These are phyloP conservation scores for Pseudogymnoascus destructans DNA, from an alignment of 2,329 filamentous ascomycete species.

Conservation along the genomic window DNA sequence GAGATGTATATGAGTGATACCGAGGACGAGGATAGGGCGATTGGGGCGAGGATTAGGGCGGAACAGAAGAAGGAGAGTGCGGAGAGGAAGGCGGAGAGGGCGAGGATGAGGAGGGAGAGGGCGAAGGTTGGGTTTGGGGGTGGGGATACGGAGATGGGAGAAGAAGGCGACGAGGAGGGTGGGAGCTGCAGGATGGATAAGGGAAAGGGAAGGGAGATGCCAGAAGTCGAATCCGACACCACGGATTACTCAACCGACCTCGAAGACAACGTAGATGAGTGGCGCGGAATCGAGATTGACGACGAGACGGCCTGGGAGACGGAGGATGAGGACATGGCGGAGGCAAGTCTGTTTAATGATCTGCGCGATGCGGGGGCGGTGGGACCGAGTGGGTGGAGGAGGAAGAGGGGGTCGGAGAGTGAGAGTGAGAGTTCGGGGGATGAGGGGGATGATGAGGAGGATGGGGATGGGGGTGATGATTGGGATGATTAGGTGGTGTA, in stretches of 20 bases:
- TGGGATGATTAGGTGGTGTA: neutral
- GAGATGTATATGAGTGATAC: slow-evolving; percentile 40
- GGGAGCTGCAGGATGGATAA: neutral
- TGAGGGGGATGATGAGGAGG: neutral
- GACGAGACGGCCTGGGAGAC: neutral
- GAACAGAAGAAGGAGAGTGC: neutral
- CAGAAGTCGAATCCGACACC: neutral
- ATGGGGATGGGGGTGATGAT: neutral
- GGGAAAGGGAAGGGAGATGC: neutral
- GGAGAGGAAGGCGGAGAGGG: neutral
- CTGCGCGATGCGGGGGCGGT: neutral
- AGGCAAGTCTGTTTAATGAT: neutral
- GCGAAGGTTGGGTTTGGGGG: neutral
- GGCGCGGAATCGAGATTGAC: neutral
- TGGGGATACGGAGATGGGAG: neutral
- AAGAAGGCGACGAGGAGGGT: neutral
- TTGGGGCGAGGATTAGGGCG: neutral
- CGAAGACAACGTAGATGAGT: neutral
- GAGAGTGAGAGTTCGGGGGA: neutral
- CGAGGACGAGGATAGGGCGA: slow-evolving; percentile 21
- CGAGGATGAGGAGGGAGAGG: neutral
- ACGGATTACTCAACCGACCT: neutral
- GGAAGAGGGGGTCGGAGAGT: neutral
- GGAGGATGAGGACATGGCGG: slow-evolving; percentile 7
- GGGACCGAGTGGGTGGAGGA: neutral